Evolutionary conservation across 2,329 filamentous ascomycete species (phyloP).

Genomic region (Gnomoniopsis smithogilvyi): DNA sequence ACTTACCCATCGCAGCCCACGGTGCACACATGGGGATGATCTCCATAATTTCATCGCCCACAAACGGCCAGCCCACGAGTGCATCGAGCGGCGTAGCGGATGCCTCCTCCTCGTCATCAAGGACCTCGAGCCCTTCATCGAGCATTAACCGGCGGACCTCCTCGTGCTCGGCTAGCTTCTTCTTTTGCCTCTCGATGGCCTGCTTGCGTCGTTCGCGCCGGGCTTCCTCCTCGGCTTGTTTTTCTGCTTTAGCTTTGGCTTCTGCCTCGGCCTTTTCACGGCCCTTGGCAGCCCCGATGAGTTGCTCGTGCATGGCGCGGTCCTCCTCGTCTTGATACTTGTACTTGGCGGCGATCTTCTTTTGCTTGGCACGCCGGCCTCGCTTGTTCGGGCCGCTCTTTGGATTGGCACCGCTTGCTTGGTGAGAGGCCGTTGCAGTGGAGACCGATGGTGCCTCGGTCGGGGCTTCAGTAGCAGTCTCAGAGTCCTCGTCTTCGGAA

Average conservation of each 20-base stretch:
- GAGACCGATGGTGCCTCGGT: conserved; percentile 25
- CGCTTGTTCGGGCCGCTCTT: conserved; percentile 57
- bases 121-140: conserved; percentile 55
- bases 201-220: conserved; percentile 72
- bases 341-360: conserved; percentile 87
- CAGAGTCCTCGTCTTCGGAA: conserved; percentile 30
- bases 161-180: conserved; percentile 74
- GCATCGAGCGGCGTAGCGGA: conserved; percentile 59
- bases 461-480: conserved; percentile 20
- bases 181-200: conserved; percentile 75
- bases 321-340: conserved; percentile 95
- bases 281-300: conserved; percentile 76
- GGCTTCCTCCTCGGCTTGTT: conserved; percentile 69
- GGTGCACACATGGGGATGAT: conserved; percentile 62
- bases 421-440: conserved; percentile 21
- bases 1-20: conserved; percentile 60
- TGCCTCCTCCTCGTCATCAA: conserved; percentile 57
- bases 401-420: conserved; percentile 28
- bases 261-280: conserved; percentile 67
- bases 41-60: conserved; percentile 79
- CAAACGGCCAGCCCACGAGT: conserved; percentile 73
- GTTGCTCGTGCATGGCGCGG: conserved; percentile 72
- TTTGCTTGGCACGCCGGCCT: conserved; percentile 77
- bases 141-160: conserved; percentile 61
- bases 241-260: conserved; percentile 61